Evolutionary conservation across 768 basidiomycete genomes (phyloP).

Genomic region (Termitomyces sp.): DNA sequence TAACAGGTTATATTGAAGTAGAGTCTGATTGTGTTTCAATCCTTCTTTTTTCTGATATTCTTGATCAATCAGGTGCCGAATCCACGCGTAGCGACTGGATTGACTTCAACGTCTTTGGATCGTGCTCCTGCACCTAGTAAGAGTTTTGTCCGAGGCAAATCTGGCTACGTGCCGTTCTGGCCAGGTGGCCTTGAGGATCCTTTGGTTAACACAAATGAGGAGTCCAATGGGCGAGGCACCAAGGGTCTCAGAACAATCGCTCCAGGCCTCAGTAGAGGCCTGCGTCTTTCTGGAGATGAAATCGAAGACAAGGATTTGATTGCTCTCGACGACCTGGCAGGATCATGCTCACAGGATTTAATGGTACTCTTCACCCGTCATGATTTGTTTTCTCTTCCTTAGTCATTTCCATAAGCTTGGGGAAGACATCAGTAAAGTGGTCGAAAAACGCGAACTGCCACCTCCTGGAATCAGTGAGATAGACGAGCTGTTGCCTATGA

Average conservation of each 20-base stretch:
- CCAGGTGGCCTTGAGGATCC: conserved; percentile 88
- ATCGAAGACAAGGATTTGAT: conserved; percentile 41
- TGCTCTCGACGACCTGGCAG: conserved; percentile 21
- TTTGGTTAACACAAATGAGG: conserved; percentile 30
- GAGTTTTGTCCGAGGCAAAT: conserved; percentile 91
- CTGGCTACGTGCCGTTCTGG: conserved; percentile 88
- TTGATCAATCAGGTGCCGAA: conserved; percentile 44
- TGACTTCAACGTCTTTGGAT: conserved; percentile 82
- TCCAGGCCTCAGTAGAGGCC: conserved; percentile 80
- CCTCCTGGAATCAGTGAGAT: conserved; percentile 44
- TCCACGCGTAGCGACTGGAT: conserved; percentile 56
- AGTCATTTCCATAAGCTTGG: neutral
- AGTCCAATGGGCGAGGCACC: conserved; percentile 22
- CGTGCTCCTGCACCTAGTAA: conserved; percentile 77
- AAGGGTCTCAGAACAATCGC: conserved; percentile 66
- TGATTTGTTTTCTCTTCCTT: neutral
- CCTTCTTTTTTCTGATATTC: neutral
- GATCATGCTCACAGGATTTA: conserved; percentile 7
- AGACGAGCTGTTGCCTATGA: conserved; percentile 74
- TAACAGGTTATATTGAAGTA: conserved; percentile 83
- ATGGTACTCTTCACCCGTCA: conserved; percentile 12
- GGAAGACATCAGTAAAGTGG: conserved; percentile 11
- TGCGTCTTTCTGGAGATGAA: conserved; percentile 59
- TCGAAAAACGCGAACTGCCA: conserved; percentile 12
- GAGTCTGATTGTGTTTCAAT: neutral